phyloP scores from a whole-genome alignment of 371 early-diverging fungal species.

The Mucor circinelloides region DNA sequence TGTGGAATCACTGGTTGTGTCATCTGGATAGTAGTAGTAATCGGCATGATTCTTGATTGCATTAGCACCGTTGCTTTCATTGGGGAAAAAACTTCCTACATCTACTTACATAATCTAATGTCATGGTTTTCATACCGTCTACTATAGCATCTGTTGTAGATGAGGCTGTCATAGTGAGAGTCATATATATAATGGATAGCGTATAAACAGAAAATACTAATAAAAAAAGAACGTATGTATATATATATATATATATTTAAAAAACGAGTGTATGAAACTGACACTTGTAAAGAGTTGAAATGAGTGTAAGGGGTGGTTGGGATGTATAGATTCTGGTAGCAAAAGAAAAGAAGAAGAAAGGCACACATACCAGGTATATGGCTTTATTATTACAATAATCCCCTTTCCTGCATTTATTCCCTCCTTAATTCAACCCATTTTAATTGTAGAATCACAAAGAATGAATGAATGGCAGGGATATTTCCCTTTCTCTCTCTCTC shows the following conservation, averaged over 20 bases:
- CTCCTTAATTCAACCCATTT: constrained; percentile 1
- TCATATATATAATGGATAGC: background rate
- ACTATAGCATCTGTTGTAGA: background rate
- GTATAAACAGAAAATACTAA: background rate
- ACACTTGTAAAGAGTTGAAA: background rate
- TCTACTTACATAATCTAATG: background rate
- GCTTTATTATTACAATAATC: constrained; percentile 1
- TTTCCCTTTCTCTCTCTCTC: background rate
- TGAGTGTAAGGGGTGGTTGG: background rate
- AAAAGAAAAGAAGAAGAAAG: constrained; percentile 7
- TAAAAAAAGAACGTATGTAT: background rate
- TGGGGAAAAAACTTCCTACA: background rate
- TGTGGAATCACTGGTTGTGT: constrained; percentile 2
- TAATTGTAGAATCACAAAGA: background rate
- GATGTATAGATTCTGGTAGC: background rate
- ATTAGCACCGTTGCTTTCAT: background rate
- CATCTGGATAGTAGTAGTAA: background rate
- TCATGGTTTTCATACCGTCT: background rate
- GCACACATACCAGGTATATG: background rate
- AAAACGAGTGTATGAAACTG: background rate
- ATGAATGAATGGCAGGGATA: background rate
- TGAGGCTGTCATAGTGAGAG: background rate
- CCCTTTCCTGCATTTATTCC: background rate
- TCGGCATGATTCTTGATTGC: background rate
- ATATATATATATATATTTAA: background rate